Evolutionary conservation across 768 basidiomycete genomes (phyloP).

Genomic region (Trametes cingulata): DNA sequence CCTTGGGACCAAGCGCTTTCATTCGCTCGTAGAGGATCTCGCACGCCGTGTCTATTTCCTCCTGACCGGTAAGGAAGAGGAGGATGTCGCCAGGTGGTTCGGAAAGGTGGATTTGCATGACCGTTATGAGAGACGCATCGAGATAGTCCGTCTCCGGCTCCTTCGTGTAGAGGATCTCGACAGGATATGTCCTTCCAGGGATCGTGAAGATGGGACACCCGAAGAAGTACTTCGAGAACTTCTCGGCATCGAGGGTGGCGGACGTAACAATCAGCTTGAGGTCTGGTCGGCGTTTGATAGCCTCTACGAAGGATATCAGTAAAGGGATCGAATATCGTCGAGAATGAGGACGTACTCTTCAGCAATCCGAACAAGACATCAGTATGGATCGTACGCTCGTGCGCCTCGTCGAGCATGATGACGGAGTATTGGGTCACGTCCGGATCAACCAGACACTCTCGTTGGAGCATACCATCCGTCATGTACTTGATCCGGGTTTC

Average conservation of each 20-base stretch:
- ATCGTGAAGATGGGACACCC: slow-evolving; percentile 99
- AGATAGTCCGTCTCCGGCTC: slow-evolving; percentile 98
- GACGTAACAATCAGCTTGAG: slow-evolving; percentile 98
- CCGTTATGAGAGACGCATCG: slow-evolving; percentile 96
- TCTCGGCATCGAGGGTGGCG: slow-evolving; percentile 98
- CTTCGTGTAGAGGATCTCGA: slow-evolving; percentile 97
- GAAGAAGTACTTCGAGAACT: slow-evolving; percentile 99
- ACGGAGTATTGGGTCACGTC: slow-evolving; percentile 91
- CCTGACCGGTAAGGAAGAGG: slow-evolving; percentile 97
- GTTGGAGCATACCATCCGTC: slow-evolving; percentile 99
- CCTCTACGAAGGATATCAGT: slow-evolving; percentile 54
- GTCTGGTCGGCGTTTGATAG: slow-evolving; percentile 91
- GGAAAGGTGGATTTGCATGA: slow-evolving; percentile 99
- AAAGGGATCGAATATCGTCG: slow-evolving; percentile 10
- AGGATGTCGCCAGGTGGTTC: slow-evolving; percentile 97
- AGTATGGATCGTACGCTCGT: slow-evolving; percentile 97
- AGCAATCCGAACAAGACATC: slow-evolving; percentile 96
- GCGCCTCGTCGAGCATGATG: slow-evolving; percentile 98
- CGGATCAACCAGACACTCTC: slow-evolving; percentile 96
- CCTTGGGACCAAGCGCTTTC: slow-evolving; percentile 98
- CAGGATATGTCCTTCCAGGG: slow-evolving; percentile 98
- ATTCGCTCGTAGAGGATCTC: slow-evolving; percentile 98
- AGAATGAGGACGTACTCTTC: slow-evolving; percentile 63
- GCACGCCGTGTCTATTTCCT: slow-evolving; percentile 97
- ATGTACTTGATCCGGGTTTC: slow-evolving; percentile 99